Conservation (phyloP, 164 flowering plant species). For the Houttuynia cordata region DNA sequence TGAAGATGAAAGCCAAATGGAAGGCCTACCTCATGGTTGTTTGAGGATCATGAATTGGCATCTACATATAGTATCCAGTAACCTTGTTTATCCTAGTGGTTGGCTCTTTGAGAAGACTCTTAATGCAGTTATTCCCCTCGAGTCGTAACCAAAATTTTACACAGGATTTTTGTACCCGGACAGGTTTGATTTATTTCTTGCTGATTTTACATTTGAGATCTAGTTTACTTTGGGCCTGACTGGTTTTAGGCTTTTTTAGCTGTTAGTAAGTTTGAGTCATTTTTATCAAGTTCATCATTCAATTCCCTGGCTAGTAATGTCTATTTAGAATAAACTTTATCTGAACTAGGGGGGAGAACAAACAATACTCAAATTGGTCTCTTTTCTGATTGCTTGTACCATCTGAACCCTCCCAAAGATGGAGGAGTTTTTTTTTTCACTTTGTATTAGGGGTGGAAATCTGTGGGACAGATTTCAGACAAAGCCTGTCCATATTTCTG, state of each 20-base stretch:
- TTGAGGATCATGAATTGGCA: constrained; percentile 79
- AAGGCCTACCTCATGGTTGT: constrained; percentile 57
- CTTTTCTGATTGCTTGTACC: background rate
- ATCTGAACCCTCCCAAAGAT: background rate
- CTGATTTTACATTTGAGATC: background rate
- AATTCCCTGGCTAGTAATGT: background rate
- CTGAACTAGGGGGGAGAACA: background rate
- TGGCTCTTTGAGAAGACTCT: constrained; percentile 77
- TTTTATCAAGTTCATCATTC: background rate
- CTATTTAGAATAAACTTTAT: background rate
- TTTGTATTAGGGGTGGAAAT: background rate
- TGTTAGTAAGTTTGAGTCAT: background rate
- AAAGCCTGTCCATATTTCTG: too few relatives aligned
- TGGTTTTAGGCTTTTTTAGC: too few relatives aligned
- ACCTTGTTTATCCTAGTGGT: constrained; percentile 54
- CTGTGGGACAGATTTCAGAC: too few relatives aligned
- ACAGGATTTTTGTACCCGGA: background rate
- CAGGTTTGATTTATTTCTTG: background rate
- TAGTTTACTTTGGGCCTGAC: background rate
- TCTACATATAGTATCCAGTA: constrained; percentile 64
- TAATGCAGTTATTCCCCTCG: constrained; percentile 28
- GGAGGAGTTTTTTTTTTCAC: too few relatives aligned
- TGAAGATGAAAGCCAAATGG: constrained; percentile 95
- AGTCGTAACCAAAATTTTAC: constrained; percentile 3
- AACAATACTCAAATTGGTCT: too few relatives aligned